phyloP scores from a whole-genome alignment of 805 yeast species.

The Kazachstania psychrophila region DNA sequence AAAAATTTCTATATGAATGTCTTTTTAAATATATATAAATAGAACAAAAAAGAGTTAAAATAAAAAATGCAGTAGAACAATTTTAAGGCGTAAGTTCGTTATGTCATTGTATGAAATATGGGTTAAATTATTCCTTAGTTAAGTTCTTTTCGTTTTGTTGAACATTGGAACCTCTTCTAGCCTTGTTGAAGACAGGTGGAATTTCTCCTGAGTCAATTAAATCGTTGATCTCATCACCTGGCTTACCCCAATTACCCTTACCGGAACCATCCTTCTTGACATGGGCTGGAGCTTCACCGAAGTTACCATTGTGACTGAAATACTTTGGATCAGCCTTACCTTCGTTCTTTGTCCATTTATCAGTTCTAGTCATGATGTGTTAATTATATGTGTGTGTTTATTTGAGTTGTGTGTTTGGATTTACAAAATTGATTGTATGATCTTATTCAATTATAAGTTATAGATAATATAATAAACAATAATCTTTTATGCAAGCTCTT shows the following conservation, averaged over 20 bases:
- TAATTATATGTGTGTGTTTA: background rate
- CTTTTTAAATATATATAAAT: too few relatives aligned
- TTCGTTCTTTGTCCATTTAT: conserved; percentile 64
- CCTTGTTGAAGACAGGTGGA: conserved; percentile 37
- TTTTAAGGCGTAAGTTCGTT: background rate
- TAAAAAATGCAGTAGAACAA: background rate
- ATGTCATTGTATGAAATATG: too few relatives aligned
- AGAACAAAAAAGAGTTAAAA: background rate
- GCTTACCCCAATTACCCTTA: conserved; percentile 77
- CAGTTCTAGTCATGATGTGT: conserved; percentile 61
- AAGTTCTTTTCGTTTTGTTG: conserved; percentile 36
- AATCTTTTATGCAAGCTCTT: too few relatives aligned
- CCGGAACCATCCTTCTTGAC: conserved; percentile 83
- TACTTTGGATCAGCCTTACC: conserved; percentile 51
- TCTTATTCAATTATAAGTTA: background rate
- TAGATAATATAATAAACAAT: too few relatives aligned
- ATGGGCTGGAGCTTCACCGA: conserved; percentile 61
- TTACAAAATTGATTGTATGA: background rate
- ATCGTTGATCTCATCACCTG: conserved; percentile 68
- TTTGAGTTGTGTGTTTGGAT: background rate
- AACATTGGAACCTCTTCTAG: conserved; percentile 44
- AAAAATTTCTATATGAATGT: too few relatives aligned
- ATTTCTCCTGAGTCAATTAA: conserved; percentile 51
- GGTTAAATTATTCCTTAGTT: too few relatives aligned
- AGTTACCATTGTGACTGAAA: conserved; percentile 70